A percentile compares a stretch with the other conserved stretches of the same genome.
Evolutionary conservation across 345 rosid genomes (phyloP).

Genomic region (Sonneratia caseolaris): DNA sequence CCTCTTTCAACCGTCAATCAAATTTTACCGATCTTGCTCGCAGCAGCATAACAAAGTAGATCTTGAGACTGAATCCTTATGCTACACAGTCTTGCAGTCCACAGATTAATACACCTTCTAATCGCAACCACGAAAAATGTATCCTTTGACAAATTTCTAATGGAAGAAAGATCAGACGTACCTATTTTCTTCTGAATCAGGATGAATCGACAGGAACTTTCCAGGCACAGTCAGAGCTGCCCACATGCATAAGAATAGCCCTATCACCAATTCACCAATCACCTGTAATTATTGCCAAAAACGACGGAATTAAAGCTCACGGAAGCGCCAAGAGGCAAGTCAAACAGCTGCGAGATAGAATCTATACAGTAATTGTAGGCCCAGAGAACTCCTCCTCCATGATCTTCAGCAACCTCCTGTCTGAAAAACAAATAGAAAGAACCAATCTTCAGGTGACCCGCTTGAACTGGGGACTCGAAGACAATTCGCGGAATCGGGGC

Average conservation of each 20-base stretch:
- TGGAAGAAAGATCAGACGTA: constrained; percentile 8
- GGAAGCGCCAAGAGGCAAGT: neutral
- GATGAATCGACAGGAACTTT: constrained; percentile 74
- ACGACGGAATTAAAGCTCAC: neutral
- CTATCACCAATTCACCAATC: constrained; percentile 62
- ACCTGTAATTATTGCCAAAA: constrained; percentile 32
- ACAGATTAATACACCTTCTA: neutral
- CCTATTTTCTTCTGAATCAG: constrained; percentile 94
- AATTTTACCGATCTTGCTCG: neutral
- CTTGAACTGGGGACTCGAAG: neutral
- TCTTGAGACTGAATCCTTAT: neutral
- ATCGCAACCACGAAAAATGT: neutral
- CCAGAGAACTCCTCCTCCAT: constrained; percentile 82
- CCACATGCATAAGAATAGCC: constrained; percentile 71
- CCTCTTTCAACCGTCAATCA: neutral
- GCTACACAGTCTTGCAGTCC: neutral
- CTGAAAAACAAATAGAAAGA: constrained; percentile 28
- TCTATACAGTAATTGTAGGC: constrained; percentile 61
- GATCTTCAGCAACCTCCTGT: constrained; percentile 82
- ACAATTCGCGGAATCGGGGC: neutral
- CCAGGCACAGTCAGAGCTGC: constrained; percentile 89
- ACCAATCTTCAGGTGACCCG: neutral
- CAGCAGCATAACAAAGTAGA: neutral
- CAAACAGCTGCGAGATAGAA: neutral
- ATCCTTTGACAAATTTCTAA: neutral